Evolutionary conservation across 495 filamentous ascomycete genomes (phyloP).

Genomic region (Ramalina intermedia): DNA sequence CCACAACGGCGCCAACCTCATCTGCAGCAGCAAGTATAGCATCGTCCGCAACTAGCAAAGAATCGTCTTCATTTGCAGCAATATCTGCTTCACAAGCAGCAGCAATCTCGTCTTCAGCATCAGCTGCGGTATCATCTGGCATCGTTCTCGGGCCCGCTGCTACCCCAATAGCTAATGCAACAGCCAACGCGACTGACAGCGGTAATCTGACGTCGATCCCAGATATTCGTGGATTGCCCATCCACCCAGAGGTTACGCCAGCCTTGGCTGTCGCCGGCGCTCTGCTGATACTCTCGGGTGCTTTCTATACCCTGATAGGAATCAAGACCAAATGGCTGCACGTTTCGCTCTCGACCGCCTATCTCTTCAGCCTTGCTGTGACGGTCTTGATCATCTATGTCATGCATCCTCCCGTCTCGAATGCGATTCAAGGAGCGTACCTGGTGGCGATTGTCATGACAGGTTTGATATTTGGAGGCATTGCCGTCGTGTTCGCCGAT

Average conservation of each 20-base stretch:
- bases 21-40: background rate
- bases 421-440: slow-evolving; percentile 76
- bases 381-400: slow-evolving; percentile 83
- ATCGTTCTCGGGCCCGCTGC: background rate
- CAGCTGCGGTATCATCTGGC: background rate
- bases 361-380: slow-evolving; percentile 56
- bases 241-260: slow-evolving; percentile 63
- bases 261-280: slow-evolving; percentile 66
- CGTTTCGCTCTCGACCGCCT: slow-evolving; percentile 67
- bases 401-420: slow-evolving; percentile 62
- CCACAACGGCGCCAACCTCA: background rate
- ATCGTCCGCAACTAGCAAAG: background rate
- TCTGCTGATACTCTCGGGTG: slow-evolving; percentile 56
- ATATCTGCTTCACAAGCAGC: background rate
- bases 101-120: background rate
- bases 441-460: slow-evolving; percentile 67
- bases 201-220: background rate
- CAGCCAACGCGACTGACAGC: slow-evolving; percentile 2
- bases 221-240: slow-evolving; percentile 40
- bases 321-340: slow-evolving; percentile 76
- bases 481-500: slow-evolving; percentile 69
- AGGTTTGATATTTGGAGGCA: slow-evolving; percentile 59
- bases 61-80: background rate
- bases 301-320: slow-evolving; percentile 58
- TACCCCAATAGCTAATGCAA: slow-evolving; percentile 7